phyloP scores from a whole-genome alignment of 2,329 filamentous ascomycete genomes.

The Talaromyces sp. region DNA sequence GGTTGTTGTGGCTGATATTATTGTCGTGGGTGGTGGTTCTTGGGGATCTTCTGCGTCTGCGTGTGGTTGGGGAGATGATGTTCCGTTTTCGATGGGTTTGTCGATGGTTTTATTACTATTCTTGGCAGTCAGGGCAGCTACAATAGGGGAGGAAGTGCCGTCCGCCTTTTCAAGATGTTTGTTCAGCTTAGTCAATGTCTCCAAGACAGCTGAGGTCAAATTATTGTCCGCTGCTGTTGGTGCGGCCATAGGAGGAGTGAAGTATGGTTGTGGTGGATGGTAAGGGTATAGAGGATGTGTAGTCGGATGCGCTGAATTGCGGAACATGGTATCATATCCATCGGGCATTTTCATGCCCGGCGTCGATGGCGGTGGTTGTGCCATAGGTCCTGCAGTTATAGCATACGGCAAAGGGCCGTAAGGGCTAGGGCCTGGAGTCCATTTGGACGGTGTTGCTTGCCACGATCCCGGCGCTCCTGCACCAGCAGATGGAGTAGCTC shows the following conservation, averaged over 20 bases:
- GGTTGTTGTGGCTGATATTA: constrained; percentile 18
- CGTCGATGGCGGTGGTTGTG: constrained; percentile 18
- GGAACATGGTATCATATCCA: constrained; percentile 41
- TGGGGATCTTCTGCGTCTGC: neutral
- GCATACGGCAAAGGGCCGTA: neutral
- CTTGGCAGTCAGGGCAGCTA: constrained; percentile 25
- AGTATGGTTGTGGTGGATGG: constrained; percentile 2
- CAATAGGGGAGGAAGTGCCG: constrained; percentile 23
- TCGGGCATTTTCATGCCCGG: constrained; percentile 33
- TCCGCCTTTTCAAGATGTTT: constrained; percentile 33
- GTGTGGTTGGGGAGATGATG: neutral
- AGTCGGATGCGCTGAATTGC: constrained; percentile 16
- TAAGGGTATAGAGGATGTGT: constrained; percentile 15
- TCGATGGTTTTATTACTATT: neutral
- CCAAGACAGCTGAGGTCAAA: constrained; percentile 34
- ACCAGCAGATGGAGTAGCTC: neutral
- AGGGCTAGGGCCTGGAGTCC: constrained; percentile 1
- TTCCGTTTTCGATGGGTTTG: neutral
- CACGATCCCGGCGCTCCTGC: constrained; percentile 6
- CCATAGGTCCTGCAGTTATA: constrained; percentile 5
- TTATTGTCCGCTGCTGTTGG: constrained; percentile 12
- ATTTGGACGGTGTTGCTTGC: constrained; percentile 13
- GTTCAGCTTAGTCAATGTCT: constrained; percentile 38
- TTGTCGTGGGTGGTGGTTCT: neutral
- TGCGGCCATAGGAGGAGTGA: constrained; percentile 3